Conservation (phyloP, 306 rosid genomes). For the Phaseolus lunatus region DNA sequence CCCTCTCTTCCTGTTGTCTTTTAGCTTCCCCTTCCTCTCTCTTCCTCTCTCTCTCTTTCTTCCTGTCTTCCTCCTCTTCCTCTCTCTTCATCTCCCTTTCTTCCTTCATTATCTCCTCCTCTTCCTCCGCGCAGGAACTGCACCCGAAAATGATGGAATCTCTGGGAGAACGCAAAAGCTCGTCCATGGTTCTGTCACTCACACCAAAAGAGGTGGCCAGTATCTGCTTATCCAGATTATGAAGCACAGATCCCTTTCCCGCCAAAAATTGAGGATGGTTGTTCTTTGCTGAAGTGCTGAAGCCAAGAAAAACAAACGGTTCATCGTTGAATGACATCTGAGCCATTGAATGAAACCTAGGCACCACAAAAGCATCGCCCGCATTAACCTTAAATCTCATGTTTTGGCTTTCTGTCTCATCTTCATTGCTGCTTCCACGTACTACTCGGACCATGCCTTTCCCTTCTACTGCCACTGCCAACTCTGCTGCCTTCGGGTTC, state of each 20-base stretch:
- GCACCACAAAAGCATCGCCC: constrained; percentile 80
- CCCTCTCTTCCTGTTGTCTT: not conserved
- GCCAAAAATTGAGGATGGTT: constrained; percentile 76
- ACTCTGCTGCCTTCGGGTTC: constrained; percentile 82
- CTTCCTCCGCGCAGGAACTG: constrained; percentile 85
- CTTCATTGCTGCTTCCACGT: constrained; percentile 56
- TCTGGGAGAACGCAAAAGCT: constrained; percentile 52
- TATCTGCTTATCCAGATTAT: constrained; percentile 54
- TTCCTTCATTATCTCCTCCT: constrained; percentile 59
- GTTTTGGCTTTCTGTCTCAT: constrained; percentile 52
- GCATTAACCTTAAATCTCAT: constrained; percentile 67
- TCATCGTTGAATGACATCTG: constrained; percentile 78
- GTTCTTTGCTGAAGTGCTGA: constrained; percentile 62
- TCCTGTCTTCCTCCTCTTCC: not conserved
- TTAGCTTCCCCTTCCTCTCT: constrained; percentile 1
- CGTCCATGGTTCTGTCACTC: constrained; percentile 52
- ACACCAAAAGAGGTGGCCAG: constrained; percentile 76
- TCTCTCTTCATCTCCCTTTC: constrained; percentile 20
- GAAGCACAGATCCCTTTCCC: constrained; percentile 69
- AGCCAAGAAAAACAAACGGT: constrained; percentile 79
- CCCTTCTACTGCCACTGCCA: constrained; percentile 66
- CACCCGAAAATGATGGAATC: constrained; percentile 74
- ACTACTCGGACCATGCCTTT: constrained; percentile 76
- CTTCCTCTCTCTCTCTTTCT: not conserved
- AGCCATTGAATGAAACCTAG: constrained; percentile 89